These are phyloP conservation scores for Vickermania spadyakhi DNA, from an alignment of 208 protist genomes.

Conservation along the genomic window DNA sequence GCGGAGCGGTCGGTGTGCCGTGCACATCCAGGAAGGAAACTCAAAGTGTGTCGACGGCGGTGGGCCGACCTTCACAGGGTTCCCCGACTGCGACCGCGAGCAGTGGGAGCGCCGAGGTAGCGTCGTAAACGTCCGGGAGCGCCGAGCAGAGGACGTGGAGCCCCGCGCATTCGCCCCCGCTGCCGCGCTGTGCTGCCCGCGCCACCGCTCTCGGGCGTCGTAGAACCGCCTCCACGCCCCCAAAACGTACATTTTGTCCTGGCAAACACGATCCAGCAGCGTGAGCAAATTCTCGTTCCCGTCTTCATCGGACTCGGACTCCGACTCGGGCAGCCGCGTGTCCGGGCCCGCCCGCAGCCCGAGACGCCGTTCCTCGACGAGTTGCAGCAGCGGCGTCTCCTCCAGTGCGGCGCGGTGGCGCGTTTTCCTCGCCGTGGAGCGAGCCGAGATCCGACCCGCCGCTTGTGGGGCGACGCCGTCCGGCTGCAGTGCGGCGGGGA, in stretches of 20 bases:
- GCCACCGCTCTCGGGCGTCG: slow-evolving; percentile 16
- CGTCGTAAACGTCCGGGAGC: not conserved
- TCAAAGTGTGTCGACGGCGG: not conserved
- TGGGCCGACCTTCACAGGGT: not conserved
- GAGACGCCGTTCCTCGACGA: not conserved
- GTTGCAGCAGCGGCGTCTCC: too few relatives aligned
- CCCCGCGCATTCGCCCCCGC: not conserved
- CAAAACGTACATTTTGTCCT: slow-evolving; percentile 34
- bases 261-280: slow-evolving; percentile 27
- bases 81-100: not conserved
- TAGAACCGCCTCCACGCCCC: slow-evolving; percentile 38
- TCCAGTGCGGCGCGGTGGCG: not conserved
- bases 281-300: slow-evolving; percentile 10
- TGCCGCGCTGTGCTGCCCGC: not conserved
- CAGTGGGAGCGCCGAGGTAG: not conserved
- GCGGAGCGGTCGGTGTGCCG: not conserved
- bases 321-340: not conserved
- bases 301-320: not conserved
- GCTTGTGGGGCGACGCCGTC: not conserved
- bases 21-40: not conserved
- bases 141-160: not conserved
- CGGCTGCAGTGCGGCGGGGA: not conserved
- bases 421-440: not conserved
- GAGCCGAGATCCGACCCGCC: not conserved
- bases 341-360: not conserved